phyloP scores from a whole-genome alignment of 345 rosid species.

The Euclidium syriacum region DNA sequence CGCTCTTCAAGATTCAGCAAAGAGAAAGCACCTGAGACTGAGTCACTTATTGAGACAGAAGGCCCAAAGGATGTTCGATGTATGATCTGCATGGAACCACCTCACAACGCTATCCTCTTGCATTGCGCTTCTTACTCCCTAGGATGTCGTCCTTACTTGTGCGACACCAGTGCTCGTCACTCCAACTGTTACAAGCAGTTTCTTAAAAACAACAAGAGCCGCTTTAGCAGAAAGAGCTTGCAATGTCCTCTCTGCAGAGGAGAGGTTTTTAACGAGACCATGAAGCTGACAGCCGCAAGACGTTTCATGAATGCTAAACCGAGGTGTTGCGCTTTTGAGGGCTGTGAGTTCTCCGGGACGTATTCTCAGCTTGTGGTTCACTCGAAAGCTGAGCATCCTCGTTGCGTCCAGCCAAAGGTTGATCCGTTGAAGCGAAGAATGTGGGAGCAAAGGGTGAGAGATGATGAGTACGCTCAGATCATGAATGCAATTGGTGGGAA shows the following conservation, averaged over 20 bases:
- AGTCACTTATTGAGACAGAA: not conserved
- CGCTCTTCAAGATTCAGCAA: slow-evolving; percentile 9
- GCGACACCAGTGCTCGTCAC: slow-evolving; percentile 81
- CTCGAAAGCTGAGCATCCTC: slow-evolving; percentile 57
- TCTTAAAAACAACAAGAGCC: slow-evolving; percentile 51
- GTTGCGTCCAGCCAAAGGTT: slow-evolving; percentile 49
- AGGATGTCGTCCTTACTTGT: slow-evolving; percentile 91
- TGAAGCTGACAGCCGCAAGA: slow-evolving; percentile 63
- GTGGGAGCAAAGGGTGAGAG: slow-evolving; percentile 40
- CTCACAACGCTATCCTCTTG: slow-evolving; percentile 87
- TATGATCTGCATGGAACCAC: slow-evolving; percentile 82
- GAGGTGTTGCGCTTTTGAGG: slow-evolving; percentile 68
- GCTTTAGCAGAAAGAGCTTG: slow-evolving; percentile 33
- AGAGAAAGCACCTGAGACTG: not conserved
- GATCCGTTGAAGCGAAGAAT: slow-evolving; percentile 48
- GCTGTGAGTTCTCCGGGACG: slow-evolving; percentile 59
- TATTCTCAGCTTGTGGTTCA: slow-evolving; percentile 69
- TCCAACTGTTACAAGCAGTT: slow-evolving; percentile 86
- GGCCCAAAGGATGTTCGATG: slow-evolving; percentile 54
- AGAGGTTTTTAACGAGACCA: slow-evolving; percentile 69
- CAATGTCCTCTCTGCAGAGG: slow-evolving; percentile 87
- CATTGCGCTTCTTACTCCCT: slow-evolving; percentile 76
- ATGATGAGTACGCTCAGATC: slow-evolving; percentile 24
- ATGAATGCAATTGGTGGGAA: slow-evolving; percentile 7
- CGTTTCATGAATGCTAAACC: slow-evolving; percentile 53